phyloP scores from a whole-genome alignment of 306 rosid genomes.

The Trifolium pratense region DNA sequence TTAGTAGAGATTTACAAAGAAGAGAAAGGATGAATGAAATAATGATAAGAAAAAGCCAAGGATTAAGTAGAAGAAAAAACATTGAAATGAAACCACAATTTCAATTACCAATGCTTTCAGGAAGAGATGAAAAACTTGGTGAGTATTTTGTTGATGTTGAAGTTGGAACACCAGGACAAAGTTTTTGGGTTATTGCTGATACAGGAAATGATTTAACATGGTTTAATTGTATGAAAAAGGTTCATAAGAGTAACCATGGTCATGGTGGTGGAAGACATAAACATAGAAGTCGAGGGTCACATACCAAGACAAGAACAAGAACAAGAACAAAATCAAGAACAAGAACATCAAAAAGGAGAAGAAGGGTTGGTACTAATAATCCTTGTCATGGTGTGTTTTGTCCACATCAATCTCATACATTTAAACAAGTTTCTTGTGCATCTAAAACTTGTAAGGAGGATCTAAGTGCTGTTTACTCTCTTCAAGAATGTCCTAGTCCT shows the following conservation, averaged over 20 bases:
- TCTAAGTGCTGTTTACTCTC: constrained; percentile 54
- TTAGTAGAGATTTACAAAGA: constrained; percentile 46
- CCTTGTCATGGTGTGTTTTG: constrained; percentile 42
- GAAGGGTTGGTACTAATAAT: not conserved
- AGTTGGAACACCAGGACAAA: constrained; percentile 72
- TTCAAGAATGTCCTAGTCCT: constrained; percentile 50
- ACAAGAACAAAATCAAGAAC: not conserved
- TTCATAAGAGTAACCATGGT: not conserved
- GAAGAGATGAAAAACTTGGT: constrained; percentile 59
- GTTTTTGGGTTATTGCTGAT: constrained; percentile 63
- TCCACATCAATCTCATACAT: constrained; percentile 59
- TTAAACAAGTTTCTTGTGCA: constrained; percentile 49
- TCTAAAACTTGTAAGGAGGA: constrained; percentile 54
- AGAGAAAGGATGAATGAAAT: constrained; percentile 35
- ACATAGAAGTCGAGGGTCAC: not conserved
- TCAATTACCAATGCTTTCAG: constrained; percentile 55
- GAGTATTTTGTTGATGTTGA: constrained; percentile 64
- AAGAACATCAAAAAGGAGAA: not conserved
- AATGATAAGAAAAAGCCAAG: not conserved
- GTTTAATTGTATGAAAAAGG: constrained; percentile 49
- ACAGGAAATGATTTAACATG: constrained; percentile 85
- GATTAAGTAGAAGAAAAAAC: constrained; percentile 23
- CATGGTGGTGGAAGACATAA: not conserved
- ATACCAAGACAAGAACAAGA: not conserved
- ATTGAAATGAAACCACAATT: constrained; percentile 3